phyloP scores from a whole-genome alignment of 345 rosid genomes.

The Syzygium aqueum region DNA sequence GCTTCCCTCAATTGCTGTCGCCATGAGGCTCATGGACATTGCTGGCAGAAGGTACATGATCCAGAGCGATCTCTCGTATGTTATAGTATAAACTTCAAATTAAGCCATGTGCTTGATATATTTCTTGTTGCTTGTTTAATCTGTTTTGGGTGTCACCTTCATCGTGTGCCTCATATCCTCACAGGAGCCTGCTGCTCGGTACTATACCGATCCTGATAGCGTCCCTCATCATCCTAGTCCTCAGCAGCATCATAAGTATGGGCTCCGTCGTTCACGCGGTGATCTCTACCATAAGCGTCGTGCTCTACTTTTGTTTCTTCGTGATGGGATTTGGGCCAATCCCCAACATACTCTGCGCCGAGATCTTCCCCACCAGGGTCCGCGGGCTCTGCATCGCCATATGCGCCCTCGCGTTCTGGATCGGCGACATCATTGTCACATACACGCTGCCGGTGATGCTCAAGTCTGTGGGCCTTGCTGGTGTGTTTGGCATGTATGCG shows the following conservation, averaged over 20 bases:
- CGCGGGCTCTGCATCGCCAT: slow-evolving; percentile 35
- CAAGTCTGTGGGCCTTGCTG: slow-evolving; percentile 25
- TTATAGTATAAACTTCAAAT: background rate
- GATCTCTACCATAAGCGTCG: slow-evolving; percentile 22
- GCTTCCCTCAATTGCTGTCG: slow-evolving; percentile 34
- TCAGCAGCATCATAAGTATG: slow-evolving; percentile 11
- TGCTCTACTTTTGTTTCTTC: slow-evolving; percentile 25
- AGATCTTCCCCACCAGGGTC: slow-evolving; percentile 34
- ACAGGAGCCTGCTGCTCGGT: slow-evolving; percentile 27
- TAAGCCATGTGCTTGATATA: background rate
- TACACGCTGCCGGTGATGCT: slow-evolving; percentile 27
- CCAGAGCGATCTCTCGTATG: background rate
- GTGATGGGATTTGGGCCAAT: slow-evolving; percentile 37
- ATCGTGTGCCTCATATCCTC: background rate
- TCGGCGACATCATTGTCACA: slow-evolving; percentile 21
- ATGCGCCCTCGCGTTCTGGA: slow-evolving; percentile 30
- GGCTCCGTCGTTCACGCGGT: slow-evolving; percentile 14
- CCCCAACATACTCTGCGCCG: slow-evolving; percentile 34
- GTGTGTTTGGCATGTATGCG: slow-evolving; percentile 23
- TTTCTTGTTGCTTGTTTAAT: background rate
- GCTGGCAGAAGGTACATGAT: slow-evolving; percentile 30
- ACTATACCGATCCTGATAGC: slow-evolving; percentile 30
- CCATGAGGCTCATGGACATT: slow-evolving; percentile 43
- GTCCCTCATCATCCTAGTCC: slow-evolving; percentile 18
- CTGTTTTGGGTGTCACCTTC: background rate